phyloP scores from a whole-genome alignment of 2,329 filamentous ascomycete genomes.

The Penicillium sp. region DNA sequence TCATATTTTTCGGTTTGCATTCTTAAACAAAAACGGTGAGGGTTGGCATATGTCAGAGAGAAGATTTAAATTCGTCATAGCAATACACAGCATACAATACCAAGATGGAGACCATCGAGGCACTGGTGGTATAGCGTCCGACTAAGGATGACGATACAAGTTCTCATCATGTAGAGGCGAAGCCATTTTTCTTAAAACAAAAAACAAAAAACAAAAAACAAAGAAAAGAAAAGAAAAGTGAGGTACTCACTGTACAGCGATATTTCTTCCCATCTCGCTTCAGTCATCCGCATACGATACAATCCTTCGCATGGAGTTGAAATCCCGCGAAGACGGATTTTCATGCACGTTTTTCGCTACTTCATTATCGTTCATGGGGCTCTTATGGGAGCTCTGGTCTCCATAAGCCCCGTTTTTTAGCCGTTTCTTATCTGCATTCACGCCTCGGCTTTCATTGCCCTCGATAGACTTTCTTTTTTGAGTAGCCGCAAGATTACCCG shows the following conservation, averaged over 20 bases:
- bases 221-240: neutral
- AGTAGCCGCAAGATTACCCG: neutral
- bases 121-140: conserved; percentile 54
- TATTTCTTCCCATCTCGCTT: conserved; percentile 9
- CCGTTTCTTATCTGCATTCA: neutral
- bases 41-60: conserved; percentile 36
- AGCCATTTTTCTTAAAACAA: neutral
- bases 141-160: conserved; percentile 96
- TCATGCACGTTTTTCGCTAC: neutral
- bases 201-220: conserved; percentile 10
- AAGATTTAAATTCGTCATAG: conserved; percentile 44
- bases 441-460: neutral
- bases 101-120: conserved; percentile 17
- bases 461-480: neutral
- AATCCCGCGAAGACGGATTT: neutral
- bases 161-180: conserved; percentile 72
- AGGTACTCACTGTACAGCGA: conserved; percentile 3
- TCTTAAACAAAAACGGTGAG: neutral
- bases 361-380: neutral
- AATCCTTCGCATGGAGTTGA: conserved; percentile 26
- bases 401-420: neutral
- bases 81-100: conserved; percentile 33
- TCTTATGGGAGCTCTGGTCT: neutral
- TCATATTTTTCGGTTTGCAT: neutral
- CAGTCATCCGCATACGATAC: conserved; percentile 35